These are phyloP conservation scores for Tetrahymena thermophila DNA, from an alignment of 73 alveolate genomes.

Conservation along the genomic window DNA sequence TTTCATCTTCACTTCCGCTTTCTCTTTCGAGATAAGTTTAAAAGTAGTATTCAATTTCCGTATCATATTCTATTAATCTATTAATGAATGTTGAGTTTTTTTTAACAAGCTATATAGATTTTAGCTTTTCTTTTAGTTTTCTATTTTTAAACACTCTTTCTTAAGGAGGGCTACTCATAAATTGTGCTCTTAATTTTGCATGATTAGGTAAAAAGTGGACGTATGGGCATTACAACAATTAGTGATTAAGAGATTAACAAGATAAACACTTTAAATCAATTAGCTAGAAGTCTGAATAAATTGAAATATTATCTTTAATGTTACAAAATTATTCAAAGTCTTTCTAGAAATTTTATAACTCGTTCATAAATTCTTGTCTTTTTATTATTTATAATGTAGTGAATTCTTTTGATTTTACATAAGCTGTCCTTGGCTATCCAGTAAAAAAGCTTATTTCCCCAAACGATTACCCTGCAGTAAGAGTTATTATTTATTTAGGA, in stretches of 20 bases:
- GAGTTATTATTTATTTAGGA: background rate
- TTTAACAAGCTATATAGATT: background rate
- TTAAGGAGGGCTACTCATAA: background rate
- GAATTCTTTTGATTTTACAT: conserved; percentile 47
- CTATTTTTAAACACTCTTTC: background rate
- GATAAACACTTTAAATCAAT: background rate
- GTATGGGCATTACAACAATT: background rate
- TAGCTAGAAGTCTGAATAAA: background rate
- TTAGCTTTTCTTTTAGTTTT: background rate
- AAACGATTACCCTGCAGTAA: conserved; percentile 30
- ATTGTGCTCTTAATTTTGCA: background rate
- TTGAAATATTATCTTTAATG: background rate
- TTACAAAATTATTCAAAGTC: conserved; percentile 24
- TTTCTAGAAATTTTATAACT: background rate
- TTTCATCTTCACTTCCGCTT: background rate
- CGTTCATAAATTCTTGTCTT: conserved; percentile 3
- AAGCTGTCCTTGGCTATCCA: conserved; percentile 43
- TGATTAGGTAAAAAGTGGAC: background rate
- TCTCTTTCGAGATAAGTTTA: background rate
- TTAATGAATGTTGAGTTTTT: background rate
- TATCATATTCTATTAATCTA: background rate
- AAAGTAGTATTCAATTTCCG: background rate
- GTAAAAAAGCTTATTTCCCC: conserved; percentile 63
- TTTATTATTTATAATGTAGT: conserved; percentile 39
- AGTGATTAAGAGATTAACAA: background rate